phyloP scores from a whole-genome alignment of 345 rosid genomes.

The Lenwebbia sp. region DNA sequence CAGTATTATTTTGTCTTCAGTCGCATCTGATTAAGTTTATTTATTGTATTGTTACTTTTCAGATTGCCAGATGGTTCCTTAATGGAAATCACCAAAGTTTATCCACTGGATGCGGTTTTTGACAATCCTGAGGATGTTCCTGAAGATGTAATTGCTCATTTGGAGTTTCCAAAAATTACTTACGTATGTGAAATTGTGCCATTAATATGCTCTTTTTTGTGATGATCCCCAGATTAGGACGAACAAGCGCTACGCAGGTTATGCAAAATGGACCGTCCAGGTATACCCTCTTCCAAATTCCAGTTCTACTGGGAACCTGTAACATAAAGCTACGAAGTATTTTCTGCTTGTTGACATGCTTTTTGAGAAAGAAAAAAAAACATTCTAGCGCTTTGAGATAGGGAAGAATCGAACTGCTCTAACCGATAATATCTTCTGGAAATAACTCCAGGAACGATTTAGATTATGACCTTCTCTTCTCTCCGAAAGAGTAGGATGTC shows the following conservation, averaged over 20 bases:
- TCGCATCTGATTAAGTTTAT: not conserved
- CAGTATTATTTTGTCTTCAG: not conserved
- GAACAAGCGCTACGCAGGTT: slow-evolving; percentile 54
- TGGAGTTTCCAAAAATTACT: not conserved
- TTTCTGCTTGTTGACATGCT: not conserved
- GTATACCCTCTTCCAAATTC: slow-evolving; percentile 2
- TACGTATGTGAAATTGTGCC: not conserved
- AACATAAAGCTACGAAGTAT: not conserved
- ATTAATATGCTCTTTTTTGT: not conserved
- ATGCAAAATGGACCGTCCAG: slow-evolving; percentile 55
- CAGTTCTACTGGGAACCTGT: not conserved
- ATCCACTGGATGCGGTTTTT: slow-evolving; percentile 58
- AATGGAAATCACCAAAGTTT: slow-evolving; percentile 55
- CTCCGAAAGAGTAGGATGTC: not conserved
- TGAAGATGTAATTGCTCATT: slow-evolving; percentile 32
- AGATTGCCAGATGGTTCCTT: slow-evolving; percentile 64
- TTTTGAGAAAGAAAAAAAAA: not conserved
- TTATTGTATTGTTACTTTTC: slow-evolving; percentile 1
- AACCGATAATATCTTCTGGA: not conserved
- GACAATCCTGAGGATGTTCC: slow-evolving; percentile 52
- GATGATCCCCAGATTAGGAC: slow-evolving; percentile 30
- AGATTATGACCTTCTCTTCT: not conserved
- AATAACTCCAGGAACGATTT: not conserved
- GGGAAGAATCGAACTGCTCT: not conserved
- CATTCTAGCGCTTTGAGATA: not conserved